These are phyloP conservation scores for Tagetes patula DNA, from an alignment of 129 eudicot genomes.

Conservation along the genomic window DNA sequence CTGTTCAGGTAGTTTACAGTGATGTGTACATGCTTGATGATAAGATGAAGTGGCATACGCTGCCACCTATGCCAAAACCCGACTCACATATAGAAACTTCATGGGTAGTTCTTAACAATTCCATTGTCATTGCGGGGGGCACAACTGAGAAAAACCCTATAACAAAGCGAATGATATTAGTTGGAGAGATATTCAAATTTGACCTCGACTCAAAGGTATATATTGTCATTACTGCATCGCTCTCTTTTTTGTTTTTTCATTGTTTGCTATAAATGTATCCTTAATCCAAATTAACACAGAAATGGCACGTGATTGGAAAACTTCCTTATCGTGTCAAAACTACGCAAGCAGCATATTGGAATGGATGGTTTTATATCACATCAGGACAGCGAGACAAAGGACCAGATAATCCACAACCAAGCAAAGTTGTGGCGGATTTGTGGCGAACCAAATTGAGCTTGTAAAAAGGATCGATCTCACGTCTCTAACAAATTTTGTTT, in stretches of 20 bases:
- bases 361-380: conserved; percentile 83
- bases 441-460: conserved; percentile 69
- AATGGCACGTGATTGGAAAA: conserved; percentile 81
- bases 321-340: conserved; percentile 87
- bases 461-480: conserved; percentile 3
- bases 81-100: conserved; percentile 77
- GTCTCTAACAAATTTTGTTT: not conserved
- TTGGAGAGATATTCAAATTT: conserved; percentile 72
- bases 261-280: not conserved
- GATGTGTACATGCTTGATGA: conserved; percentile 81
- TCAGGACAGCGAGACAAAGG: conserved; percentile 92
- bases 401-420: conserved; percentile 69
- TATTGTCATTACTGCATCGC: not conserved
- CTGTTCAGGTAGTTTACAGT: conserved; percentile 57
- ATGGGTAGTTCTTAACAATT: conserved; percentile 60
- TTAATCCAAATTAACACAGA: conserved; percentile 37
- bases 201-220: conserved; percentile 50
- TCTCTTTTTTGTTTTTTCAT: not conserved
- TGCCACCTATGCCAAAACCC: conserved; percentile 81
- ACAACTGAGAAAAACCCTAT: conserved; percentile 75
- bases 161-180: conserved; percentile 73
- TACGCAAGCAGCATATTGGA: conserved; percentile 69
- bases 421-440: conserved; percentile 57
- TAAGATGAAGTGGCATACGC: conserved; percentile 55
- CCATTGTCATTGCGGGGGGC: conserved; percentile 71